Evolutionary conservation across 2,329 filamentous ascomycete genomes (phyloP), one percentile per base, ranked within the genome.

Genomic region (Lanzia echinophila): DNA sequence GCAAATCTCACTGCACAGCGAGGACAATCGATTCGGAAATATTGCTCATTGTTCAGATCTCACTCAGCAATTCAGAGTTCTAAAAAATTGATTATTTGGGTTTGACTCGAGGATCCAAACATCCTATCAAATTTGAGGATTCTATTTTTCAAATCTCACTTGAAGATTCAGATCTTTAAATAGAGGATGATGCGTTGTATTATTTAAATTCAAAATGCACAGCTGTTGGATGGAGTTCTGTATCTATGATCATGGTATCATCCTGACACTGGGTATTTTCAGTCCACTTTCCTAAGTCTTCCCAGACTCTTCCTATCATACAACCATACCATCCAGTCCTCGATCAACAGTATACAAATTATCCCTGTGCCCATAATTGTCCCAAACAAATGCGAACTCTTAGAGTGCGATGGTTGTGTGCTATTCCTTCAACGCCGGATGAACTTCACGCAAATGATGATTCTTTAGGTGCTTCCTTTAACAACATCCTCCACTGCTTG

Each of bases 401-500:
- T 20, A 3, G 7, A 33, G n/a, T 32, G 34, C 15, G 15, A 13
- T 17, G 32, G 24, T 17, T 46, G 13, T 12, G 17, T 3, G 42
- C 34, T 5, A 31, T 31, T 17, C 17, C 42, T n/a, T 11, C 1
- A 31, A 15, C 20, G 22, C 41, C 4, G 13, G 13, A 17, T 8
- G 15, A 41, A 32, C 13, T 15, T n/a, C 19, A 13, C 8, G 24
- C 24, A 8, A 28, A 28, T 28, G 24, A 28, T 28, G 24, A 28
- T 8, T 19, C 3, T 33, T 15, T 19, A 12, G n/a, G 3, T 22
- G 22, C 22, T 20, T 24, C 19, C 12, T 15, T 53, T 44, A 62
- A 60, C 58, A 66, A 53, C 65, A 68, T 48, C 66, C 63, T 24
- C 61, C 60, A 33, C 59, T 62, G 2, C 61, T 56, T 50, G 32